Percentiles rank a stretch among this genome's conserved stretches.
Evolutionary conservation across 495 filamentous ascomycete species (phyloP).

Genomic region (Entonaema liquescens): DNA sequence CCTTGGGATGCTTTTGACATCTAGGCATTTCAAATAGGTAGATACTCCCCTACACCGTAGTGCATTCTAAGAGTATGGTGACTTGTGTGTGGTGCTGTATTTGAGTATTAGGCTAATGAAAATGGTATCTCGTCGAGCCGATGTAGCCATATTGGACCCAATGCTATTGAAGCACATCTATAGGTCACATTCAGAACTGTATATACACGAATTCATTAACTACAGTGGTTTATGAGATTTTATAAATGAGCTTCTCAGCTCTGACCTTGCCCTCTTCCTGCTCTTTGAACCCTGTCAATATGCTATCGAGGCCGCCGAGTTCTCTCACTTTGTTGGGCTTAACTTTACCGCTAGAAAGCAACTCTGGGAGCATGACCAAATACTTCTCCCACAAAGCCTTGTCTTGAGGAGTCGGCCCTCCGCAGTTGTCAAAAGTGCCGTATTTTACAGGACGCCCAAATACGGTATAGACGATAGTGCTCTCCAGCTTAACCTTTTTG

Average conservation of each 20-base stretch:
- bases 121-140: not conserved
- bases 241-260: slow-evolving; percentile 50
- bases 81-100: not conserved
- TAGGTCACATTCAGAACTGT: no score
- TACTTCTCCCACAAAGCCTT: slow-evolving; percentile 44
- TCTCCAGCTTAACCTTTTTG: slow-evolving; percentile 39
- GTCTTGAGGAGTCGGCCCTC: slow-evolving; percentile 35
- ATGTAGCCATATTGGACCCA: not conserved
- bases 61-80: no score
- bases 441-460: slow-evolving; percentile 34
- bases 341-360: slow-evolving; percentile 35
- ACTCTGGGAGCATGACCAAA: slow-evolving; percentile 32
- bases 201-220: no score
- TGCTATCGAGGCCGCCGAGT: slow-evolving; percentile 44
- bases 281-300: slow-evolving; percentile 44
- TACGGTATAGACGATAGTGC: slow-evolving; percentile 41
- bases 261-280: slow-evolving; percentile 46
- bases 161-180: no score
- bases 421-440: slow-evolving; percentile 35
- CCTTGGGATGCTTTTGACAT: not conserved
- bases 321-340: slow-evolving; percentile 36
- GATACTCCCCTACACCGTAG: no score
- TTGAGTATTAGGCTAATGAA: not conserved
- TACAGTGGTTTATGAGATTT: slow-evolving; percentile 33
- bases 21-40: not conserved